Evolutionary conservation across 768 basidiomycete species (phyloP), one percentile per base, ranked within the genome.

Genomic region (Pulveroboletus ravenelii): DNA sequence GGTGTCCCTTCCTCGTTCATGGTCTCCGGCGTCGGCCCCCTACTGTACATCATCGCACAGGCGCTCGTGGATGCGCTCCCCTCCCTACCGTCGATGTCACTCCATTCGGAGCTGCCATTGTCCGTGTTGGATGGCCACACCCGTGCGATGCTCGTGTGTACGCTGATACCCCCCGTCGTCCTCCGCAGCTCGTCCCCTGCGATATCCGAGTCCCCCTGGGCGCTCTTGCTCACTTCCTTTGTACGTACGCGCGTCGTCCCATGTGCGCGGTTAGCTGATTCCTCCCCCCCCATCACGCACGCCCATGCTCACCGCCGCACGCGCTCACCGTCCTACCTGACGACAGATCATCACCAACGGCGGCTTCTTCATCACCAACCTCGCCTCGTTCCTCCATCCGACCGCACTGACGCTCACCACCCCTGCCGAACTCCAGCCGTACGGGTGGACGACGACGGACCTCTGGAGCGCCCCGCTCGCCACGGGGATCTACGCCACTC

Each of bases 361-460:
- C 3, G 90, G 90, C 6, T 90, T 89, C 74, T 87, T 94, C 75
- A 60, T 89, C 56, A 75, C 78, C 30, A 87, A 85, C 70, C 71
- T 86, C 41, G 79, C 86, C 70, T 85, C 84, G 34, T 81, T 90
- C 69, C 74, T 91, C 37, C 79, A 84, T 52, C 88, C 91, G 0
- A 82, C 82, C 6, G 72, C 85, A 0, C 73, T 90, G 51, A 61
- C 78, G 6, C 66, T 93, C 18, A 73, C 82, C 31, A 92, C 90
- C 0, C 93, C 93, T 1, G 75, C 84, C 0, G 93, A 94, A 64
- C 76, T 96, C 8, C 75, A 75, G 47, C 78, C 89, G 0, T 86
- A 85, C 50, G 93, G 93, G 12, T 95, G 93, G 93, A 86, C 83
- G 38, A 81, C 83, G 20, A 78, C 81, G 0, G 93, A 95, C 63